These are phyloP conservation scores for Escovopsis sp. DNA, from an alignment of 2,329 filamentous ascomycete genomes.

Conservation along the genomic window DNA sequence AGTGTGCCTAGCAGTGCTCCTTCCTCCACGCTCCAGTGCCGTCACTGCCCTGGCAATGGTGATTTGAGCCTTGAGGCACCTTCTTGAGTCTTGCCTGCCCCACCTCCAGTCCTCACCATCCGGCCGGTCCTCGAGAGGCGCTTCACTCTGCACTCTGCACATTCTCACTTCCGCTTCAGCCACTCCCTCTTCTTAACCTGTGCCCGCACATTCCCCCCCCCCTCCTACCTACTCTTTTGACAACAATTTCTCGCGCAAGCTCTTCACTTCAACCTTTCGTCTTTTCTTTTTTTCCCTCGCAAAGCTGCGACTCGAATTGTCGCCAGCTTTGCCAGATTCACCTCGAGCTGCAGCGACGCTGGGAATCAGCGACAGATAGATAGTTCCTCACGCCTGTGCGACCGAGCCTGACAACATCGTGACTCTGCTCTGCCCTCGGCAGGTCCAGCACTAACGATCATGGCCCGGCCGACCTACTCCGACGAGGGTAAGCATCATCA, in stretches of 20 bases:
- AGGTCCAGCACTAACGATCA: background rate
- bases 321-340: no score
- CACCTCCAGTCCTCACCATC: constrained; percentile 5
- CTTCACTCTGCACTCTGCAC: constrained; percentile 1
- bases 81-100: constrained; percentile 2
- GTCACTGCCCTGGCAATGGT: background rate
- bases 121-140: constrained; percentile 5
- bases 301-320: background rate
- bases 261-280: constrained; percentile 2
- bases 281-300: background rate
- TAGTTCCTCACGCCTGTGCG: no score
- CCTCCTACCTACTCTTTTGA: background rate
- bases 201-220: background rate
- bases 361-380: no score
- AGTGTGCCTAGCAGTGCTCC: no score
- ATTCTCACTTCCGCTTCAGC: constrained; percentile 1
- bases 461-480: background rate
- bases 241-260: no score
- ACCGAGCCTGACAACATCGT: no score
- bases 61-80: constrained; percentile 1
- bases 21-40: background rate
- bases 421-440: background rate
- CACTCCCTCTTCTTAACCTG: background rate
- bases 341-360: no score
- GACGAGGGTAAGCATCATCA: constrained; percentile 1